Conservation (phyloP, 306 rosid species). For the Potentilla sterilis region DNA sequence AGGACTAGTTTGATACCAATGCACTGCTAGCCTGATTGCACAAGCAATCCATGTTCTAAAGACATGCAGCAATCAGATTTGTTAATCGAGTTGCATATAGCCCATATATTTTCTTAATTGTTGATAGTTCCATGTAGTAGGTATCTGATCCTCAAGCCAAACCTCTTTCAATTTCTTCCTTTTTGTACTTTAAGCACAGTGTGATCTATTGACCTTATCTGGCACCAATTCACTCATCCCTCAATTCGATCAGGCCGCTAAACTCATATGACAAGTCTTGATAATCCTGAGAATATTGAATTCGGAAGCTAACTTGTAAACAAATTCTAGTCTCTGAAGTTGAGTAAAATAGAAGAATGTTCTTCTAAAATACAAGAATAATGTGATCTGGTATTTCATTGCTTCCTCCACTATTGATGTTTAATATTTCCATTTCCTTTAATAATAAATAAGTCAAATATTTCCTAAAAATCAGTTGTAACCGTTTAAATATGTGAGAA, state of each 20-base stretch:
- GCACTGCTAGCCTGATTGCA: too few relatives aligned
- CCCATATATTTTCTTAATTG: neutral
- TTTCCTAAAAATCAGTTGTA: neutral
- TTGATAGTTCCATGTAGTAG: neutral
- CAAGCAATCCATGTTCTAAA: too few relatives aligned
- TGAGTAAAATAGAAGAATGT: slow-evolving; percentile 14
- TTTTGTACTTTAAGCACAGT: too few relatives aligned
- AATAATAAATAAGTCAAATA: neutral
- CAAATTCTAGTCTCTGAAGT: slow-evolving; percentile 27
- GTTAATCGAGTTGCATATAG: neutral
- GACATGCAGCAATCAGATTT: too few relatives aligned
- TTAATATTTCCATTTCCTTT: slow-evolving; percentile 1
- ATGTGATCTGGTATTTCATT: slow-evolving; percentile 14
- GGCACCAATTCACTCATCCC: neutral
- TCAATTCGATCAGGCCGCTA: too few relatives aligned
- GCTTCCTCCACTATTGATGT: slow-evolving; percentile 8
- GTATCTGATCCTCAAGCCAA: neutral
- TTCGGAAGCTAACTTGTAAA: slow-evolving; percentile 86
- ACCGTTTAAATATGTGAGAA: neutral
- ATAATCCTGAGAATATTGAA: slow-evolving; percentile 94
- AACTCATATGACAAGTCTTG: slow-evolving; percentile 86
- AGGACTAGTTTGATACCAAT: neutral
- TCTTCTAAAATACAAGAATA: neutral
- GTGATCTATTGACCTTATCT: too few relatives aligned
- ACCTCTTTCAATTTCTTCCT: too few relatives aligned